Evolutionary conservation across 192 early-diverging fungal genomes (phyloP).

Genomic region (Coemansia sp.): DNA sequence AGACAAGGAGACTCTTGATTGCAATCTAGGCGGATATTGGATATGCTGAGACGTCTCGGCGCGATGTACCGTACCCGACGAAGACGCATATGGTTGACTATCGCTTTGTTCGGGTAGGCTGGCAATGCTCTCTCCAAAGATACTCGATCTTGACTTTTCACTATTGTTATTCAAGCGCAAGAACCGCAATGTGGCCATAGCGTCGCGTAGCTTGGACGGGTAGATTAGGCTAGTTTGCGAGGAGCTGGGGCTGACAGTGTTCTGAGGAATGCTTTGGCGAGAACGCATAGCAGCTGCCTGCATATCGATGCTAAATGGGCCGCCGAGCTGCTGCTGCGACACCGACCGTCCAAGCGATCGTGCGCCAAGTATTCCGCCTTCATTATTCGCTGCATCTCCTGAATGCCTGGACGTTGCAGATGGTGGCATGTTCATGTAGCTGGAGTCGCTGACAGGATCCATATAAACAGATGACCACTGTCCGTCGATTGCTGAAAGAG

Average conservation of each 20-base stretch:
- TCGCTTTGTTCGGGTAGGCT: slow-evolving; percentile 38
- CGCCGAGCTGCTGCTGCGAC: slow-evolving; percentile 45
- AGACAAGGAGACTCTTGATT: slow-evolving; percentile 35
- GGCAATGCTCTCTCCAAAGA: slow-evolving; percentile 44
- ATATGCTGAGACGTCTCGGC: slow-evolving; percentile 13
- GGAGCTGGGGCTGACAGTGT: slow-evolving; percentile 36
- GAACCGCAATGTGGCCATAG: slow-evolving; percentile 52
- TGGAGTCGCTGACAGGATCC: slow-evolving; percentile 13
- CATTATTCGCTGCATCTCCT: slow-evolving; percentile 5
- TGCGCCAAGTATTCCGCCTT: slow-evolving; percentile 3
- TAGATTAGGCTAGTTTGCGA: slow-evolving; percentile 49
- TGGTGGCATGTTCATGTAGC: slow-evolving; percentile 1
- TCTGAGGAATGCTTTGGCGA: slow-evolving; percentile 16
- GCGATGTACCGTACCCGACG: background rate
- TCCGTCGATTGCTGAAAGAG: slow-evolving; percentile 11
- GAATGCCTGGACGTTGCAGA: slow-evolving; percentile 20
- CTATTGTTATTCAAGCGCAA: slow-evolving; percentile 37
- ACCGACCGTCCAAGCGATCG: slow-evolving; percentile 39
- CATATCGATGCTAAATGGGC: slow-evolving; percentile 1
- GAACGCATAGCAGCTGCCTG: background rate
- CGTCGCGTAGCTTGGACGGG: slow-evolving; percentile 54
- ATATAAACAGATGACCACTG: slow-evolving; percentile 23
- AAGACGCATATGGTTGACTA: slow-evolving; percentile 7
- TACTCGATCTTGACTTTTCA: slow-evolving; percentile 27
- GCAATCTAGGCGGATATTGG: slow-evolving; percentile 28